phyloP scores from a whole-genome alignment of 176 grass and related monocot genomes.

The Puccinellia tenuiflora region DNA sequence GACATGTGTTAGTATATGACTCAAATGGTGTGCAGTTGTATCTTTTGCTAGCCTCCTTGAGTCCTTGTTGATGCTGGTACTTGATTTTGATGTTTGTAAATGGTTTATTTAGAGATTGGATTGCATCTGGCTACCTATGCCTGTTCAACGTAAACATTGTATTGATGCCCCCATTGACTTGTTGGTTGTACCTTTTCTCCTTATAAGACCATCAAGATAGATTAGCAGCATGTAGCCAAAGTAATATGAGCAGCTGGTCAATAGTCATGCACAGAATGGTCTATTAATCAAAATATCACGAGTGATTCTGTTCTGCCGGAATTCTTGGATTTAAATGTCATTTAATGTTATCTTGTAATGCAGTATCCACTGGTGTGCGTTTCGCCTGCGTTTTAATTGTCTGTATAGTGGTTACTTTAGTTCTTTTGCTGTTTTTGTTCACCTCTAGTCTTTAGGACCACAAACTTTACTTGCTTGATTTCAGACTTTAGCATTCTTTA shows the following conservation, averaged over 20 bases:
- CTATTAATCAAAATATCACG: not conserved
- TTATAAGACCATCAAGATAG: not conserved
- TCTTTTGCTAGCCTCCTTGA: not conserved
- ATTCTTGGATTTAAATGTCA: not conserved
- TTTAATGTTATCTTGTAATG: not conserved
- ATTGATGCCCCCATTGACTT: not conserved
- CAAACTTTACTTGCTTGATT: constrained; percentile 21
- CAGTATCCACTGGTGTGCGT: not conserved
- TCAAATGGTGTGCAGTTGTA: not conserved
- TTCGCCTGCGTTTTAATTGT: not conserved
- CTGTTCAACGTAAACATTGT: not conserved
- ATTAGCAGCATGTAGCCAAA: not conserved
- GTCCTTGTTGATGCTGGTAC: not conserved
- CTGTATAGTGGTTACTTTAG: not conserved
- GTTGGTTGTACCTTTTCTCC: not conserved
- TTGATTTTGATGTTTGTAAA: constrained; percentile 4
- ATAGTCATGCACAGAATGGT: not conserved
- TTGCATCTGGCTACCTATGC: not conserved
- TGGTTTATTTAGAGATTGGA: constrained; percentile 2
- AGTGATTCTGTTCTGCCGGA: not conserved
- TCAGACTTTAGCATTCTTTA: constrained; percentile 22
- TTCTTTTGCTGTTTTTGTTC: not conserved
- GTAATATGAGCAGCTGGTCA: not conserved
- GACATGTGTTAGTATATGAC: not conserved
- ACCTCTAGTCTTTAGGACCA: not conserved